These are phyloP conservation scores for Fusarium sp. DNA, from an alignment of 2,329 filamentous ascomycete species.

Conservation along the genomic window DNA sequence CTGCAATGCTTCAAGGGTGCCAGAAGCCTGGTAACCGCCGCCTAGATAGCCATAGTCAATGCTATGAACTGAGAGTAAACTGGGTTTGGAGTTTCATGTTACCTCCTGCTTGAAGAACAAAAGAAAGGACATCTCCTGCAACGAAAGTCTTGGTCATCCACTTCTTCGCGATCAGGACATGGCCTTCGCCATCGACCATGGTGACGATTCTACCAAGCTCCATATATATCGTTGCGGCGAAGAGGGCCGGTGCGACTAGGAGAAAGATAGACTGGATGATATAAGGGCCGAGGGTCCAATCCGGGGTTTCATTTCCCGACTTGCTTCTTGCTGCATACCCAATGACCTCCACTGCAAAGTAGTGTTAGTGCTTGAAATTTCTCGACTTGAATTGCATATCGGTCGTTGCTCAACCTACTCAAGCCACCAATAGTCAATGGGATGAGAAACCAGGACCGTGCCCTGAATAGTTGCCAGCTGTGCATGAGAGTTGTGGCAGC, in stretches of 20 bases:
- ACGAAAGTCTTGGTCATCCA: slow-evolving; percentile 45
- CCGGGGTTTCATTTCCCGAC: not conserved
- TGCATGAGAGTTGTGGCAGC: not conserved
- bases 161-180: slow-evolving; percentile 6
- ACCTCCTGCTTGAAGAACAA: slow-evolving; percentile 35
- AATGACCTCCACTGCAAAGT: not conserved
- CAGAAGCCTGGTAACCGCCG: slow-evolving; percentile 46
- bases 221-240: slow-evolving; percentile 13
- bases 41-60: not conserved
- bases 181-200: slow-evolving; percentile 12
- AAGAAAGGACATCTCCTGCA: slow-evolving; percentile 32
- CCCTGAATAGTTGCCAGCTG: slow-evolving; percentile 3
- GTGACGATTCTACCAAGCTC: slow-evolving; percentile 8
- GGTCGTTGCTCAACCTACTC: not conserved
- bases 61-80: not conserved
- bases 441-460: slow-evolving; percentile 12
- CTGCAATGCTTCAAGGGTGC: slow-evolving; percentile 45
- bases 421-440: slow-evolving; percentile 2
- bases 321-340: slow-evolving; percentile 20
- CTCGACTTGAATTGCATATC: rapidly evolving
- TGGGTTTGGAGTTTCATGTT: rapidly evolving
- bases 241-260: not conserved
- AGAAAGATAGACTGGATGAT: slow-evolving; percentile 21
- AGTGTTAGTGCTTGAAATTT: not conserved
- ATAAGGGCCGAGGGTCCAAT: slow-evolving; percentile 10